phyloP scores from a whole-genome alignment of 352 stramenopile species.

The Phytophthora pluvialis region DNA sequence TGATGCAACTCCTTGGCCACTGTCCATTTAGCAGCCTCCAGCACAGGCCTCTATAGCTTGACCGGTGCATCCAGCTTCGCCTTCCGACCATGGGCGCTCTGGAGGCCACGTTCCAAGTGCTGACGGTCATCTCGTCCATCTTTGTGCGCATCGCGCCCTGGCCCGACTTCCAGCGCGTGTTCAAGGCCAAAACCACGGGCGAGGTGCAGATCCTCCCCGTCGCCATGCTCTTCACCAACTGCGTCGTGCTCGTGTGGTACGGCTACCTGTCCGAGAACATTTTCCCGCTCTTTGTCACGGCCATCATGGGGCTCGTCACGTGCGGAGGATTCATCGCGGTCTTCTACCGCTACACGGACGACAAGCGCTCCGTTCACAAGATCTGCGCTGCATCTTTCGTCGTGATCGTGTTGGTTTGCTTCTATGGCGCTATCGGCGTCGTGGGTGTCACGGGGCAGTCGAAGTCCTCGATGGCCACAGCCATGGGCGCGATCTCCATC shows the following conservation, averaged over 20 bases:
- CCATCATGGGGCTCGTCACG: slow-evolving; percentile 48
- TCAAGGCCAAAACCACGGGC: slow-evolving; percentile 53
- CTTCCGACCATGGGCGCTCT: slow-evolving; percentile 24
- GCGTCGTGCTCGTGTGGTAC: slow-evolving; percentile 63
- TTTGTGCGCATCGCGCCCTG: slow-evolving; percentile 71
- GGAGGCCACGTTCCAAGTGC: slow-evolving; percentile 48
- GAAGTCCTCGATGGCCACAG: slow-evolving; percentile 34
- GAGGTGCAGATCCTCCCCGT: slow-evolving; percentile 61
- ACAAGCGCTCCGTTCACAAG: slow-evolving; percentile 29
- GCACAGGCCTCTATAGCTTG: neutral
- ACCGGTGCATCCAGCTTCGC: neutral
- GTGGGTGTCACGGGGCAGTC: slow-evolving; percentile 38
- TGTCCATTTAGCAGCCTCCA: slow-evolving; percentile 17
- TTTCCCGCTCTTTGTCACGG: slow-evolving; percentile 64
- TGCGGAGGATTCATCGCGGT: slow-evolving; percentile 53
- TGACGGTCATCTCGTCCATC: slow-evolving; percentile 68
- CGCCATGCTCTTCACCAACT: slow-evolving; percentile 71
- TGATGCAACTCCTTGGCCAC: slow-evolving; percentile 1
- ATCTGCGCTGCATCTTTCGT: slow-evolving; percentile 15
- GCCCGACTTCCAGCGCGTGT: slow-evolving; percentile 61
- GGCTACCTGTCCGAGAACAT: slow-evolving; percentile 54
- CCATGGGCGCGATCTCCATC: slow-evolving; percentile 55
- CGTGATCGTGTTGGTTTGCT: slow-evolving; percentile 35
- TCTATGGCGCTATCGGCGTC: slow-evolving; percentile 45
- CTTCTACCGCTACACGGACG: slow-evolving; percentile 48